A percentile compares a stretch with the other conserved stretches of the same genome.
Conservation (phyloP, 225 moss, liverwort and hornwort genomes). For the Bryum argenteum region DNA sequence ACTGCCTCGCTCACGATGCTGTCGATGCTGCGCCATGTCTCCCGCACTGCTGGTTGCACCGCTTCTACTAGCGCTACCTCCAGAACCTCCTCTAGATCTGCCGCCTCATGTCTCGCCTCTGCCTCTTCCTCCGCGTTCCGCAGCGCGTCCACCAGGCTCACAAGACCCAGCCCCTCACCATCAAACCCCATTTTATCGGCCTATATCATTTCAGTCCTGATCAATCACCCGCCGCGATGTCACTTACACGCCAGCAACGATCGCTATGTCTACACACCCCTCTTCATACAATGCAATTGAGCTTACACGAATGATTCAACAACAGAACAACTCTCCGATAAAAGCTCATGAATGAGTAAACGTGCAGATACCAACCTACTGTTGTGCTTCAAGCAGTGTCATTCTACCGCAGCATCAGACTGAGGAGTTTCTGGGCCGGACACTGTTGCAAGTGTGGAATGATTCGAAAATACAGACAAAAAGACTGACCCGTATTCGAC, state of each 20-base stretch:
- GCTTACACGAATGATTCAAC: too few relatives aligned
- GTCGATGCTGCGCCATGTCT: conserved; percentile 20
- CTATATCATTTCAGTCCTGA: background rate
- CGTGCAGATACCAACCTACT: background rate
- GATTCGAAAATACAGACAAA: too few relatives aligned
- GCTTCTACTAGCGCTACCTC: conserved; percentile 34
- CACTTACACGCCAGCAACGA: background rate
- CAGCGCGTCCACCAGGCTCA: conserved; percentile 21
- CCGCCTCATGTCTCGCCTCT: background rate
- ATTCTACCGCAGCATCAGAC: too few relatives aligned
- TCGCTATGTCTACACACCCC: background rate
- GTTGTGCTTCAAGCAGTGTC: too few relatives aligned
- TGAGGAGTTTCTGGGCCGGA: too few relatives aligned
- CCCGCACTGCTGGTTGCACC: conserved; percentile 8
- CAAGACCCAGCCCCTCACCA: background rate
- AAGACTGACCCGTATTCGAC: too few relatives aligned
- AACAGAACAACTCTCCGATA: too few relatives aligned
- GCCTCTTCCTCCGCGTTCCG: conserved; percentile 3
- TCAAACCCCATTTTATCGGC: background rate
- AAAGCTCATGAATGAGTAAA: too few relatives aligned
- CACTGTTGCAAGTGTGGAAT: too few relatives aligned
- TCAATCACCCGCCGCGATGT: background rate
- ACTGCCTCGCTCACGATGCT: conserved; percentile 9
- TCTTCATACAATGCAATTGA: background rate
- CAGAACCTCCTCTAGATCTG: conserved; percentile 19